These are phyloP conservation scores for Dipteronia dyeriana DNA, from an alignment of 345 rosid species.

Conservation along the genomic window DNA sequence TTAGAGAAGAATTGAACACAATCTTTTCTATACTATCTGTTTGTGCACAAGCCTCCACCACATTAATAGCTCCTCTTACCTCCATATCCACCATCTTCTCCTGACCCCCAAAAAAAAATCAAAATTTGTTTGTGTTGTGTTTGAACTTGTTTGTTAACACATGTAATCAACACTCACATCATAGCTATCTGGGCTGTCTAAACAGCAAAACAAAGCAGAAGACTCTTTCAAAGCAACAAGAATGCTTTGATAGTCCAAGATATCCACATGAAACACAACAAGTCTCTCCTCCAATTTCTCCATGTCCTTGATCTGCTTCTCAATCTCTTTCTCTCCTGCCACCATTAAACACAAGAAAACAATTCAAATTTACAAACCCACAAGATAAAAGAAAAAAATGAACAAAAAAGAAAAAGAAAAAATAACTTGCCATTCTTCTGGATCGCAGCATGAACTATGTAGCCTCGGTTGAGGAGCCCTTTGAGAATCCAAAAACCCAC, in stretches of 20 bases:
- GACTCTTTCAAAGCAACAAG: slow-evolving; percentile 70
- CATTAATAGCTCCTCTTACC: slow-evolving; percentile 81
- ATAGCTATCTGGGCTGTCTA: slow-evolving; percentile 64
- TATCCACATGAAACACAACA: slow-evolving; percentile 58
- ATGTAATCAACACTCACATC: slow-evolving; percentile 42
- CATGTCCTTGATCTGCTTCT: slow-evolving; percentile 63
- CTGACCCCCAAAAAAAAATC: slow-evolving; percentile 23
- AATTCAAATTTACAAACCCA: neutral
- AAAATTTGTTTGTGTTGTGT: neutral
- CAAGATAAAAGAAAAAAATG: neutral
- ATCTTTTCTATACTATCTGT: slow-evolving; percentile 60
- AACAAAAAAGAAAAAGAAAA: neutral
- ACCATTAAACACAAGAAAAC: neutral
- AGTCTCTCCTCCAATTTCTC: slow-evolving; percentile 59
- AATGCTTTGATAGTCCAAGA: slow-evolving; percentile 77
- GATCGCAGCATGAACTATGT: slow-evolving; percentile 74
- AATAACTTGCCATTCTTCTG: slow-evolving; percentile 55
- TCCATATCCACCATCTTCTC: slow-evolving; percentile 67
- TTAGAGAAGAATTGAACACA: slow-evolving; percentile 69
- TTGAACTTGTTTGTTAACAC: neutral
- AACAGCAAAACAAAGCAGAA: slow-evolving; percentile 68
- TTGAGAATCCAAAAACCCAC: slow-evolving; percentile 90
- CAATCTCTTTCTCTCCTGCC: slow-evolving; percentile 59
- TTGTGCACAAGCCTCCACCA: slow-evolving; percentile 87
- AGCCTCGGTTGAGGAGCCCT: slow-evolving; percentile 65